Percentiles rank a stretch among this genome's conserved stretches.
Evolutionary conservation across 1,284 basidiomycete species (phyloP).

Genomic region (Ganoderma leucocontextum): DNA sequence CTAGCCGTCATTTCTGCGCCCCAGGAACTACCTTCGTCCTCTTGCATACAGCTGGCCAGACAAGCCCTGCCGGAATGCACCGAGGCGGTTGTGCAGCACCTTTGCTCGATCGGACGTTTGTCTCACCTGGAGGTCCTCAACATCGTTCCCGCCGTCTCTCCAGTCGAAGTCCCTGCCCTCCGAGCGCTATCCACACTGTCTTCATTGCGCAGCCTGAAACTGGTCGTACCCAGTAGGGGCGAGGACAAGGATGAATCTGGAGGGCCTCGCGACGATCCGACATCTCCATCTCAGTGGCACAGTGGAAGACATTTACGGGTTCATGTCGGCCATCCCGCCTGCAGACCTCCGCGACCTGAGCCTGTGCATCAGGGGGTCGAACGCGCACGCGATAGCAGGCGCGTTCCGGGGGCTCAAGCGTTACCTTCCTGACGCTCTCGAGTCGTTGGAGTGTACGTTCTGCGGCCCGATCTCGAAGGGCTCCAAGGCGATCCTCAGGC

Average conservation of each 20-base stretch:
- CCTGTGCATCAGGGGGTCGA: neutral
- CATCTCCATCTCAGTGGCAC: neutral
- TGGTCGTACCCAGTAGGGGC: neutral
- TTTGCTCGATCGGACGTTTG: neutral
- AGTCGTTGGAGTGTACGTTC: neutral
- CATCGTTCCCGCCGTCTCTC: neutral
- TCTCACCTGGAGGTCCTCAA: neutral
- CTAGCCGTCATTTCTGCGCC: neutral
- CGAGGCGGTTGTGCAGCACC: neutral
- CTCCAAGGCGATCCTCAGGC: neutral
- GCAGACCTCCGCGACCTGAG: neutral
- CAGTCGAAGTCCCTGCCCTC: neutral
- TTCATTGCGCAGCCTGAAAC: neutral
- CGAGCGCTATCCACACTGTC: neutral
- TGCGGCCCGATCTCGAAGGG: neutral
- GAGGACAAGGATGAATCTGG: neutral
- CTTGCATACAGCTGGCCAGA: neutral
- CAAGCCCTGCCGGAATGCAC: neutral
- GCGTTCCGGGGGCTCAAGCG: neutral
- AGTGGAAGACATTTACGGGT: neutral
- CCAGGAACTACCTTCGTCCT: neutral
- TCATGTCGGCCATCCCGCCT: neutral
- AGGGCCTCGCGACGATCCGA: neutral
- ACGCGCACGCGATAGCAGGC: neutral
- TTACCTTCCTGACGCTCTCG: neutral